Conservation (phyloP, 371 early-diverging fungal species). For the Sporodiniella umbellata region DNA sequence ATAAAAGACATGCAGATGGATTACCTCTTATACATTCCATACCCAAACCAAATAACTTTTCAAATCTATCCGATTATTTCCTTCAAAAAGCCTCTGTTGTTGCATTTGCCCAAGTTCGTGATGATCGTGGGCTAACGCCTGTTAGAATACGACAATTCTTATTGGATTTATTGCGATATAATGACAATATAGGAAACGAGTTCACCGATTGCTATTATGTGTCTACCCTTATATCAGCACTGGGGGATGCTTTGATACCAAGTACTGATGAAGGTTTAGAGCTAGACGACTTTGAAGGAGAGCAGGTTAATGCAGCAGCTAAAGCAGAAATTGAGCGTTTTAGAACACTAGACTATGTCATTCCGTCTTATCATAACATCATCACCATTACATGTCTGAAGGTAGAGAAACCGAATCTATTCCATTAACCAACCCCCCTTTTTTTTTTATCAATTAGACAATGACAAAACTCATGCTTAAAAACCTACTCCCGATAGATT, state of each 20-base stretch:
- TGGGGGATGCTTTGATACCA: constrained; percentile 70
- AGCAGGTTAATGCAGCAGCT: constrained; percentile 53
- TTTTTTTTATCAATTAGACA: constrained; percentile 13
- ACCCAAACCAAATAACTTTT: constrained; percentile 87
- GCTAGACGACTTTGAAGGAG: constrained; percentile 46
- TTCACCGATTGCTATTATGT: constrained; percentile 84
- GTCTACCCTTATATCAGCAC: constrained; percentile 66
- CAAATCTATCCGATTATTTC: constrained; percentile 81
- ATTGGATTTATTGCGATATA: constrained; percentile 75
- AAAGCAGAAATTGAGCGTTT: constrained; percentile 79
- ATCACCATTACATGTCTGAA: constrained; percentile 79
- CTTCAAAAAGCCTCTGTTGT: constrained; percentile 80
- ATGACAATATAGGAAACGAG: constrained; percentile 89
- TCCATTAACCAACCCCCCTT: neutral
- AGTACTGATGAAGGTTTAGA: constrained; percentile 38
- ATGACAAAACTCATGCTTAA: constrained; percentile 58
- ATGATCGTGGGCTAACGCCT: constrained; percentile 67
- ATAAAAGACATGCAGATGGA: constrained; percentile 16
- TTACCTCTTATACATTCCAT: constrained; percentile 52
- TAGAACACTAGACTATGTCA: constrained; percentile 73
- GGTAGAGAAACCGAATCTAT: constrained; percentile 24
- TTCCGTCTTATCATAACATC: constrained; percentile 84
- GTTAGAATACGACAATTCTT: constrained; percentile 64
- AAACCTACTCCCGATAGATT: constrained; percentile 59
- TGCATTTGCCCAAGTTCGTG: constrained; percentile 71